Evolutionary conservation across 768 basidiomycete genomes (phyloP).

Genomic region (Lenzites betulinus): DNA sequence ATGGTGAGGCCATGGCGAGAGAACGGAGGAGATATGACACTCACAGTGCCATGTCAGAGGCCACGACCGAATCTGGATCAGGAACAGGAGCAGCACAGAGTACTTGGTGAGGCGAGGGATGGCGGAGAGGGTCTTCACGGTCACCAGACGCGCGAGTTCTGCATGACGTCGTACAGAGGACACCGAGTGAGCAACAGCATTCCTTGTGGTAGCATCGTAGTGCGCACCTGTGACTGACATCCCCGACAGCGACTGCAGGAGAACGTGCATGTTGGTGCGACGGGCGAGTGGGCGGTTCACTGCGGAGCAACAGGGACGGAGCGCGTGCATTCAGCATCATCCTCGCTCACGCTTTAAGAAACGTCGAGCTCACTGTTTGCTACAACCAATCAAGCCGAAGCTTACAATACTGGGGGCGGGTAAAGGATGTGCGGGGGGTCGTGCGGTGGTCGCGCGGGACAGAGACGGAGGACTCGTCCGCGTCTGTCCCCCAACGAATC

Average conservation of each 20-base stretch:
- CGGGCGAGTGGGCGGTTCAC: slow-evolving; percentile 5
- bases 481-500: not conserved
- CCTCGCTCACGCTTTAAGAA: not conserved
- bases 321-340: not conserved
- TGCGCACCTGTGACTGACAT: slow-evolving; percentile 12
- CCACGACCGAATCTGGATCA: slow-evolving; percentile 62
- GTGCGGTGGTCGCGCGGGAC: no score
- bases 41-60: slow-evolving; percentile 71
- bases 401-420: not conserved
- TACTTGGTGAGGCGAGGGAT: slow-evolving; percentile 38
- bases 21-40: slow-evolving; percentile 31
- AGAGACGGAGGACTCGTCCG: no score
- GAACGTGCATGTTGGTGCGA: slow-evolving; percentile 1
- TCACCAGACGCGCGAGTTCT: slow-evolving; percentile 17
- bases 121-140: slow-evolving; percentile 11
- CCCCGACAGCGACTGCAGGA: slow-evolving; percentile 7
- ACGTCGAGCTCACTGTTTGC: slow-evolving; percentile 5
- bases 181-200: not conserved
- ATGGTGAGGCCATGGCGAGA: not conserved
- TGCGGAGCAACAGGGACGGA: not conserved
- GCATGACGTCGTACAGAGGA: not conserved
- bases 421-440: not conserved
- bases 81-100: slow-evolving; percentile 47
- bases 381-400: not conserved
- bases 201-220: not conserved